phyloP scores from a whole-genome alignment of 306 rosid species.

The Vicia sativa region DNA sequence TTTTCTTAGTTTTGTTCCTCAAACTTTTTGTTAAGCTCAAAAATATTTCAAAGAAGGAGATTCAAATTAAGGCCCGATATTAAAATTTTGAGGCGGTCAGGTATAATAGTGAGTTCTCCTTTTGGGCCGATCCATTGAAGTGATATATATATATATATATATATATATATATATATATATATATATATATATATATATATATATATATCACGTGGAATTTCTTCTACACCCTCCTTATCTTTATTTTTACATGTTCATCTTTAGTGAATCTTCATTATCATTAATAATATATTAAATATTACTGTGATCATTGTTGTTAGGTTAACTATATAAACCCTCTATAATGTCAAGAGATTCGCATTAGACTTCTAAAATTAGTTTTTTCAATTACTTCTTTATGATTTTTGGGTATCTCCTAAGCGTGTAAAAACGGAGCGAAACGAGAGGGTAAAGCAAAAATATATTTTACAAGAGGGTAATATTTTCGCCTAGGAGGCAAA shows the following conservation, averaged over 20 bases:
- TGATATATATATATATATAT: too few species aligned
- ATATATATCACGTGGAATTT: neutral
- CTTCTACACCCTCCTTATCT: neutral
- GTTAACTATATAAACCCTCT: too few species aligned
- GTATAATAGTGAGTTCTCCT: neutral
- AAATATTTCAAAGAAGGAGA: neutral
- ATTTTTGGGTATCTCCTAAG: too few species aligned
- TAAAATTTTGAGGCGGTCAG: neutral
- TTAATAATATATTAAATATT: neutral
- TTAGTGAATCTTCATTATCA: neutral
- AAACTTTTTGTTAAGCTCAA: neutral
- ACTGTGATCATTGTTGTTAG: neutral
- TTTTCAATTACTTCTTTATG: too few species aligned
- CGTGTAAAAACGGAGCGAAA: too few species aligned
- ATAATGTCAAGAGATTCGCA: too few species aligned
- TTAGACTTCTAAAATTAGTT: too few species aligned
- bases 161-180: too few species aligned
- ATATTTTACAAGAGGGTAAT: too few species aligned
- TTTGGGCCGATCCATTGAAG: neutral
- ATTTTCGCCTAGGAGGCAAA: too few species aligned
- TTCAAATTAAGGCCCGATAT: neutral
- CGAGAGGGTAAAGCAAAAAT: too few species aligned
- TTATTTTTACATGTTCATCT: neutral
- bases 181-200: too few species aligned
- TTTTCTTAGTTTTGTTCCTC: neutral